Base-by-base conservation (phyloP, 768 basidiomycete genomes). In the Tylopilus vinaceipallidus region DNA sequence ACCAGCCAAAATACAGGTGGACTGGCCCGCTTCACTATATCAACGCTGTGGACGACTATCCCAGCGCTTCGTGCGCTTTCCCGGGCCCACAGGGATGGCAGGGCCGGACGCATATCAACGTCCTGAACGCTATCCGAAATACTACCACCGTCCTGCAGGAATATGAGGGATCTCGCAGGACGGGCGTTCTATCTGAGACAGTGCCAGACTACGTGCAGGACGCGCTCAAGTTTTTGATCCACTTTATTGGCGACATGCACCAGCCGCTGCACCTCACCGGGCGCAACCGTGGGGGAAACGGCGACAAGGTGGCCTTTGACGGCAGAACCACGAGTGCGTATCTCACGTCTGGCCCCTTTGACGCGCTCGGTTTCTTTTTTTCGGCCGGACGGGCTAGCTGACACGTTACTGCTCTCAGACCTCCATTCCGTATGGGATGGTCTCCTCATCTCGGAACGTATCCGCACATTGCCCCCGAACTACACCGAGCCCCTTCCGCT, bases 191-290 rank as follows among this genome's bases (percentile, higher is more conserved):
- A 3, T 22, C 3, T 5, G 49, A 50, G 10, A 39, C 60, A 2
- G 68, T 71, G 14, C 60, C 60, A 0, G 66, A 53, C 6, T 68
- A 64, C 11, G 83, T 83, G 2, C 83, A 86, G 60, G 88, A 92
- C 58, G 90, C 95, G 2, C 74, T 98, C 59, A 88, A 90, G 66
- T 99, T 97, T 73, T 73, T 99, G 27, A 79, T 95, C 26, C 97
- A 99, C 67, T 98, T 92, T 59, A 47, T 97, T 11, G 94, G 95
- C 0, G 95, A 98, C 65, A 75, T 95, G 76, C 95, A 97, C 60
- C 84, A 88, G 79, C 95, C 95, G 5, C 72, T 99, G 46, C 95
- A 99, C 66, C 77, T 99, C 32, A 88, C 88, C 0, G 91, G 91
- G 2, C 75, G 93, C 16, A 83, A 93, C 57, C 77, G 89, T 26